A percentile compares a stretch with the other conserved stretches of the same genome.
These are phyloP conservation scores for Aspergillus puulaauensis DNA, from an alignment of 2,329 filamentous ascomycete genomes.

Conservation along the genomic window DNA sequence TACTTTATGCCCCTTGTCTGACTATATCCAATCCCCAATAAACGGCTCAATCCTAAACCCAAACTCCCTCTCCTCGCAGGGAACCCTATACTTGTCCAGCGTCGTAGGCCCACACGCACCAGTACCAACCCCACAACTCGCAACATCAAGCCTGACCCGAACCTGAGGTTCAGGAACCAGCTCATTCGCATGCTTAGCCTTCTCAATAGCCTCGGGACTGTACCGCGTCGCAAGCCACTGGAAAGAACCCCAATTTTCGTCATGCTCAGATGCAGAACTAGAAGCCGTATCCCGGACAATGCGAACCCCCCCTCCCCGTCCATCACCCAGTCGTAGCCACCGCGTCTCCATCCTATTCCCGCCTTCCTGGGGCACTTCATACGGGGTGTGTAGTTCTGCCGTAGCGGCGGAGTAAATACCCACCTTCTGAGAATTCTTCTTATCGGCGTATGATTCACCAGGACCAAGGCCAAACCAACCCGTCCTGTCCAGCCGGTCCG, in stretches of 20 bases:
- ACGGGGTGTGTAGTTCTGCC: slow-evolving; percentile 22
- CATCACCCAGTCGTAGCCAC: slow-evolving; percentile 19
- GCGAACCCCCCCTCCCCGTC: slow-evolving; percentile 6
- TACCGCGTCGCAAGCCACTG: slow-evolving; percentile 20
- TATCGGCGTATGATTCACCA: slow-evolving; percentile 28
- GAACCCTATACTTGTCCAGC: slow-evolving; percentile 8
- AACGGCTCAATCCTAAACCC: slow-evolving; percentile 27
- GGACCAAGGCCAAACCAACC: slow-evolving; percentile 27
- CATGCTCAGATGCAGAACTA: no score
- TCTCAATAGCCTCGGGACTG: slow-evolving; percentile 15
- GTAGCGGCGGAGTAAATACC: slow-evolving; percentile 18
- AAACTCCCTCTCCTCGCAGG: slow-evolving; percentile 6
- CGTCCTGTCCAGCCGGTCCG: slow-evolving; percentile 12
- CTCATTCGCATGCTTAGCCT: slow-evolving; percentile 20
- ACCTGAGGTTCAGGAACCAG: slow-evolving; percentile 17
- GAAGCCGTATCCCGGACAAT: not conserved
- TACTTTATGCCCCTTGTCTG: no score
- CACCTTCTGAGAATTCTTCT: slow-evolving; percentile 22
- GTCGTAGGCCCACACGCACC: slow-evolving; percentile 9
- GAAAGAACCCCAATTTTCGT: not conserved
- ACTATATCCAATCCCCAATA: not conserved
- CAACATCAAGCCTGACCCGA: slow-evolving; percentile 18
- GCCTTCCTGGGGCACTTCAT: slow-evolving; percentile 28
- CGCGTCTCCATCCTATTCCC: slow-evolving; percentile 24
- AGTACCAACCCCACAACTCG: slow-evolving; percentile 6